phyloP scores from a whole-genome alignment of 2,329 filamentous ascomycete species.

The Pseudogymnoascus sp. region DNA sequence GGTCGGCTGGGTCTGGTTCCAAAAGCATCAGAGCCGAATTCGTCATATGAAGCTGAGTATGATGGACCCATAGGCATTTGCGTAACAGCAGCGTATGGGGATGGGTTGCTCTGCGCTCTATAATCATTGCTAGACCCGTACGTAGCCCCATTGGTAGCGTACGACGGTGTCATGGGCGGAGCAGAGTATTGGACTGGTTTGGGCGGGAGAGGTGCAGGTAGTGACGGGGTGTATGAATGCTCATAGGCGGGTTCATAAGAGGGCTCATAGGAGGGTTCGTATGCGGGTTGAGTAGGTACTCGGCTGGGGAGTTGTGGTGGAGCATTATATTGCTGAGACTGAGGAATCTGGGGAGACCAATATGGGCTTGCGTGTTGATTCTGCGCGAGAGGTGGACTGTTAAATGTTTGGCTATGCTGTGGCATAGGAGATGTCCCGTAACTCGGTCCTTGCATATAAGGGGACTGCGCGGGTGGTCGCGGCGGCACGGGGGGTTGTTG shows the following conservation, averaged over 20 bases:
- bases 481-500: conserved; percentile 39
- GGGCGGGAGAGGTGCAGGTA: conserved; percentile 20
- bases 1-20: conserved; percentile 18
- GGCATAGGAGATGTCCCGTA: conserved; percentile 1
- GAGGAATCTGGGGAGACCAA: conserved; percentile 8
- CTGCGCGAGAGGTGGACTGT: background rate
- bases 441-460: conserved; percentile 5
- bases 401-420: background rate
- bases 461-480: conserved; percentile 28
- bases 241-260: conserved; percentile 16
- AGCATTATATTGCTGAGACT: conserved; percentile 17
- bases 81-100: conserved; percentile 18
- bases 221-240: conserved; percentile 20
- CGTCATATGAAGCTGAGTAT: conserved; percentile 16
- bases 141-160: conserved; percentile 23
- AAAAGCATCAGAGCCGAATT: conserved; percentile 15
- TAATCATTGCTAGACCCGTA: conserved; percentile 20
- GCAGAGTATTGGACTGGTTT: conserved; percentile 20
- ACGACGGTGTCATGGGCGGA: conserved; percentile 16
- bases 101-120: conserved; percentile 15
- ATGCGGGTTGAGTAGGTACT: conserved; percentile 16
- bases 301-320: conserved; percentile 19
- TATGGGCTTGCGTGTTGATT: background rate
- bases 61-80: conserved; percentile 11
- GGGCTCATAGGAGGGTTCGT: background rate